Evolutionary conservation across 176 grass and related monocot genomes (phyloP).

Genomic region (Alloteropsis semialata): DNA sequence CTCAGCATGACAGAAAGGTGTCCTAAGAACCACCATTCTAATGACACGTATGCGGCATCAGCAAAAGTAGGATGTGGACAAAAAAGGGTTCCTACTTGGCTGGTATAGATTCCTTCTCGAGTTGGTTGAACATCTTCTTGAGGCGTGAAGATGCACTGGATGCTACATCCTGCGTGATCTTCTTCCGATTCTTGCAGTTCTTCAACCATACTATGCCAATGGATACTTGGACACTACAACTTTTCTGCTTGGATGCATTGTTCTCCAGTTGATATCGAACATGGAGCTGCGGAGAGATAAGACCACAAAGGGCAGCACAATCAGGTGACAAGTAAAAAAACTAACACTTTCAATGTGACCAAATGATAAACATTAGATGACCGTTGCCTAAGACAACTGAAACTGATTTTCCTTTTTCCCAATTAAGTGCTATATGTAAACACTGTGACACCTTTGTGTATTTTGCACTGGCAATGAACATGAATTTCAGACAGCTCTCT

Average conservation of each 20-base stretch:
- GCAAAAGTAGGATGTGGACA: constrained; percentile 15
- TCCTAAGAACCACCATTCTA: background rate
- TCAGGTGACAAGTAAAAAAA: constrained; percentile 7
- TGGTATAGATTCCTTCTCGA: constrained; percentile 55
- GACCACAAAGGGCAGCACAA: background rate
- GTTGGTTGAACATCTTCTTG: constrained; percentile 65
- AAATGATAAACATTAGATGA: background rate
- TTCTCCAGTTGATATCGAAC: constrained; percentile 78
- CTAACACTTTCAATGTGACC: background rate
- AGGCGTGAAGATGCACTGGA: constrained; percentile 59
- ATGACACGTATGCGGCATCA: constrained; percentile 18
- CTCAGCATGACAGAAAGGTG: background rate
- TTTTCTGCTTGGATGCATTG: constrained; percentile 36
- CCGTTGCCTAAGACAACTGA: background rate
- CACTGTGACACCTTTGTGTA: background rate
- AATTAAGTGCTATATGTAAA: background rate
- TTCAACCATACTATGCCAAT: constrained; percentile 82
- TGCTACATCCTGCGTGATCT: constrained; percentile 57
- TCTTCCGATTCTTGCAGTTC: constrained; percentile 71
- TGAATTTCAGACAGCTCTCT: background rate
- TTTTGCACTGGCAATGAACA: background rate
- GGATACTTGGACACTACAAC: constrained; percentile 56
- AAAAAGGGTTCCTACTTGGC: constrained; percentile 40
- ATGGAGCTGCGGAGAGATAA: constrained; percentile 55
- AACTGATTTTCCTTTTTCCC: background rate